These are phyloP conservation scores for Chamaenerion angustifolium DNA, from an alignment of 345 rosid genomes.

Conservation along the genomic window DNA sequence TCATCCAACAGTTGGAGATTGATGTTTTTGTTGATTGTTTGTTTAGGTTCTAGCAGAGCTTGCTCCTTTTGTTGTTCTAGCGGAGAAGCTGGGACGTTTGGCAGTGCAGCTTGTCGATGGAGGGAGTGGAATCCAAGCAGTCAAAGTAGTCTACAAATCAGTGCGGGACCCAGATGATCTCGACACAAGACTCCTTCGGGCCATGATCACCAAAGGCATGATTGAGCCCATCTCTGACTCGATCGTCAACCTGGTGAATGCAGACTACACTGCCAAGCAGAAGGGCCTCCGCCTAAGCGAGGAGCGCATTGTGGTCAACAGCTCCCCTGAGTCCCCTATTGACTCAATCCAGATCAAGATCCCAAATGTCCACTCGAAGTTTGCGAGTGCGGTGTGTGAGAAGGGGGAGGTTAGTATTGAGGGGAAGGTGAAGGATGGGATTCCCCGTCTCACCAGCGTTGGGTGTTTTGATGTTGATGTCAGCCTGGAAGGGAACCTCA, in stretches of 20 bases:
- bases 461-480: slow-evolving; percentile 62
- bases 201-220: slow-evolving; percentile 80
- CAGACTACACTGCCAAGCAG: slow-evolving; percentile 75
- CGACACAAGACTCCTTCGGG: slow-evolving; percentile 76
- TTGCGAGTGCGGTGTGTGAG: slow-evolving; percentile 52
- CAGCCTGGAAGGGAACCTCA: slow-evolving; percentile 70
- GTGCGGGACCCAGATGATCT: slow-evolving; percentile 56
- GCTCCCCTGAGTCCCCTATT: slow-evolving; percentile 44
- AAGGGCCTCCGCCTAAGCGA: slow-evolving; percentile 67
- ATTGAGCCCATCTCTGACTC: slow-evolving; percentile 67
- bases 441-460: slow-evolving; percentile 44
- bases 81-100: slow-evolving; percentile 66
- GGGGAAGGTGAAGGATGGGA: slow-evolving; percentile 58
- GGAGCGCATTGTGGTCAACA: slow-evolving; percentile 41
- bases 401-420: slow-evolving; percentile 51
- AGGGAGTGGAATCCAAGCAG: slow-evolving; percentile 49
- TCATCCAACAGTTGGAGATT: too few relatives aligned
- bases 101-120: slow-evolving; percentile 72
- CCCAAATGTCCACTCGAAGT: slow-evolving; percentile 45
- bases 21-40: too few relatives aligned
- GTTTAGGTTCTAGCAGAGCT: slow-evolving; percentile 30
- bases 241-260: slow-evolving; percentile 63
- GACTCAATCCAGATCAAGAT: slow-evolving; percentile 54
- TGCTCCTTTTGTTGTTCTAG: slow-evolving; percentile 52
- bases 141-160: slow-evolving; percentile 45